Conservation (phyloP, 495 filamentous ascomycete genomes). For the Penicillium ucsense region DNA sequence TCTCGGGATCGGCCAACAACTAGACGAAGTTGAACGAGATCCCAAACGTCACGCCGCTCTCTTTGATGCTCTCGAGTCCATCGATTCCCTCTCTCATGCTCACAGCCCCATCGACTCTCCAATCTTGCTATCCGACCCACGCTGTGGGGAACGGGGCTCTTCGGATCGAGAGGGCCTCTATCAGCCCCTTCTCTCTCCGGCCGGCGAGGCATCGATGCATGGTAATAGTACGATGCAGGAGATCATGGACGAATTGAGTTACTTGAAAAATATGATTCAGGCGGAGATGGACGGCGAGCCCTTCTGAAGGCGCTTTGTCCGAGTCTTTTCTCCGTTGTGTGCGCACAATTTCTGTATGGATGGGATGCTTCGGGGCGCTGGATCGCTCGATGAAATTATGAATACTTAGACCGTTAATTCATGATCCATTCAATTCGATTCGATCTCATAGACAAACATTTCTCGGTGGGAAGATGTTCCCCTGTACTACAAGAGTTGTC, state of each 20-base stretch:
- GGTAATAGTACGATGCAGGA: slow-evolving; percentile 36
- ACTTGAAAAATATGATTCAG: slow-evolving; percentile 43
- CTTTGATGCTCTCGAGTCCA: slow-evolving; percentile 25
- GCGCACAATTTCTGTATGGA: too few species aligned
- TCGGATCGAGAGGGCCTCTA: background rate
- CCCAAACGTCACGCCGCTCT: slow-evolving; percentile 39
- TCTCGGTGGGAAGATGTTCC: too few species aligned
- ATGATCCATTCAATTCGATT: too few species aligned
- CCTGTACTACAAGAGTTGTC: too few species aligned
- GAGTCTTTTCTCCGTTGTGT: too few species aligned
- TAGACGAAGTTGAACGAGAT: slow-evolving; percentile 31
- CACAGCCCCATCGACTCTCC: slow-evolving; percentile 18
- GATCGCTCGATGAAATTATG: background rate
- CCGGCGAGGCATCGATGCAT: slow-evolving; percentile 15
- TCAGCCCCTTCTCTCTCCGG: slow-evolving; percentile 5
- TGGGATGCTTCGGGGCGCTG: background rate
- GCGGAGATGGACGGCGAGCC: slow-evolving; percentile 22
- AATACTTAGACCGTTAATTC: background rate
- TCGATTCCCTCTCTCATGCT: slow-evolving; percentile 21
- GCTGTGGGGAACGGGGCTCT: slow-evolving; percentile 4
- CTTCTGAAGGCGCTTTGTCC: slow-evolving; percentile 5
- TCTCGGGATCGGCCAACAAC: slow-evolving; percentile 24
- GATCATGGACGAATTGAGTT: slow-evolving; percentile 43
- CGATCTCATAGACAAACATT: too few species aligned
- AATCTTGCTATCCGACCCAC: slow-evolving; percentile 16